Evolutionary conservation across 2,329 filamentous ascomycete species (phyloP).

Genomic region (Fonsecaea erecta): DNA sequence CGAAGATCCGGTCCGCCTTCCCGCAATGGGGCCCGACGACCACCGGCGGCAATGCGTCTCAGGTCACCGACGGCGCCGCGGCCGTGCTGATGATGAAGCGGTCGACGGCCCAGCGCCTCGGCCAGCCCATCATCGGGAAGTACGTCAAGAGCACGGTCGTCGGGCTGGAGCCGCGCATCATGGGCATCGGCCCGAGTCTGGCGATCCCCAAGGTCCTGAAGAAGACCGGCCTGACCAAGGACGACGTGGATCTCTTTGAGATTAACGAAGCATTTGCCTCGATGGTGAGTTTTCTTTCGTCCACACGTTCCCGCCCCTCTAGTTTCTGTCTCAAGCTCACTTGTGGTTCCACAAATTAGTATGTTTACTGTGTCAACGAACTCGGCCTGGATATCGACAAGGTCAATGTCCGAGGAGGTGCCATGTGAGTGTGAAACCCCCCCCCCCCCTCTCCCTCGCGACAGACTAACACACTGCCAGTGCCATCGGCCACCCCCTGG

Average conservation of each 20-base stretch:
- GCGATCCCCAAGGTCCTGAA: slow-evolving; percentile 90
- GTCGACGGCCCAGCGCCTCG: slow-evolving; percentile 80
- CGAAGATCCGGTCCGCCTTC: slow-evolving; percentile 89
- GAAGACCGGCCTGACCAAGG: slow-evolving; percentile 80
- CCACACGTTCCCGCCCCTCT: neutral
- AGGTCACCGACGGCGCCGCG: slow-evolving; percentile 93
- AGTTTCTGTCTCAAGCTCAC: neutral
- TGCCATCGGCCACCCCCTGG: slow-evolving; percentile 91
- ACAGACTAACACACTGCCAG: slow-evolving; percentile 54
- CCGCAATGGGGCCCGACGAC: slow-evolving; percentile 82
- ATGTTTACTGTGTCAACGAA: slow-evolving; percentile 89
- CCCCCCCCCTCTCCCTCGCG: slow-evolving; percentile 87
- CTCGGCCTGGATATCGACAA: slow-evolving; percentile 81
- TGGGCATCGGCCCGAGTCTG: slow-evolving; percentile 94
- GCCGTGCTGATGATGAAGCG: slow-evolving; percentile 97
- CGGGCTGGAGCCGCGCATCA: slow-evolving; percentile 88
- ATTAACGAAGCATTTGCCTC: slow-evolving; percentile 99
- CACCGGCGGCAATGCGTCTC: slow-evolving; percentile 93
- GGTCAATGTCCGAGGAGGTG: slow-evolving; percentile 96
- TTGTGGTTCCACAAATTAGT: slow-evolving; percentile 59
- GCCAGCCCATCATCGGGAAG: slow-evolving; percentile 90
- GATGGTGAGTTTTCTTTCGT: slow-evolving; percentile 50
- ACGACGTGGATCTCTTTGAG: slow-evolving; percentile 96
- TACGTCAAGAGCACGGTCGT: slow-evolving; percentile 90
- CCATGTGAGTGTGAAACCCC: slow-evolving; percentile 69